Evolutionary conservation across 2,329 filamentous ascomycete species (phyloP).

Genomic region (Fusarium sp.): DNA sequence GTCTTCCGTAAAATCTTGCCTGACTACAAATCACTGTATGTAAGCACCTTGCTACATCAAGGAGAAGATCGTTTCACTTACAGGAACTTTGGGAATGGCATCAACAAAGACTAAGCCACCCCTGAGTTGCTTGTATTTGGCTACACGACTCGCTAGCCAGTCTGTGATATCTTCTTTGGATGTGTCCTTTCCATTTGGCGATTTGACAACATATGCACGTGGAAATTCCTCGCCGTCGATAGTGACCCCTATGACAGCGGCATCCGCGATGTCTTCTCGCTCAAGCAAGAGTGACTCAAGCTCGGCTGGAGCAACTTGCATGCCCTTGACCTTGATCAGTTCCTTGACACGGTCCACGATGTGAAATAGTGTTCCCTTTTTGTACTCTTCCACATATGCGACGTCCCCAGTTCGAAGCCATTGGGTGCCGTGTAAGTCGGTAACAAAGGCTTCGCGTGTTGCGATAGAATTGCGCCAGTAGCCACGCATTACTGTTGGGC

Average conservation of each 20-base stretch:
- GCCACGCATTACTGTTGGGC: slow-evolving; percentile 79
- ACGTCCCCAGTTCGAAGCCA: slow-evolving; percentile 85
- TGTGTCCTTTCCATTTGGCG: slow-evolving; percentile 31
- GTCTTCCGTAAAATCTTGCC: slow-evolving; percentile 75
- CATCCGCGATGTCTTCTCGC: slow-evolving; percentile 67
- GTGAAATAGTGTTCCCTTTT: slow-evolving; percentile 64
- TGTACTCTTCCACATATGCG: slow-evolving; percentile 73
- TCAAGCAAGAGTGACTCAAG: slow-evolving; percentile 56
- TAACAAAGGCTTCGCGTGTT: slow-evolving; percentile 69
- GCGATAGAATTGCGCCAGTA: slow-evolving; percentile 82
- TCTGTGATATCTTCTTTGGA: slow-evolving; percentile 64
- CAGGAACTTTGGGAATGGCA: slow-evolving; percentile 70
- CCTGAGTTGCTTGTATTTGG: slow-evolving; percentile 74
- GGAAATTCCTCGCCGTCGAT: slow-evolving; percentile 69
- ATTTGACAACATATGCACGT: slow-evolving; percentile 70
- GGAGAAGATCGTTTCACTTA: slow-evolving; percentile 51
- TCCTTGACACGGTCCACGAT: slow-evolving; percentile 83
- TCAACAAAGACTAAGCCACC: slow-evolving; percentile 79
- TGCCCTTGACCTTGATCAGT: slow-evolving; percentile 72
- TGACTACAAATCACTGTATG: slow-evolving; percentile 58
- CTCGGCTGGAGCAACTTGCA: slow-evolving; percentile 71
- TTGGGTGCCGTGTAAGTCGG: slow-evolving; percentile 63
- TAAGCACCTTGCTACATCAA: slow-evolving; percentile 19
- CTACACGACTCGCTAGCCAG: slow-evolving; percentile 75
- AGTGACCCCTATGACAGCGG: slow-evolving; percentile 73